These are phyloP conservation scores for Cardamine resedifolia DNA, from an alignment of 345 rosid genomes.

Conservation along the genomic window DNA sequence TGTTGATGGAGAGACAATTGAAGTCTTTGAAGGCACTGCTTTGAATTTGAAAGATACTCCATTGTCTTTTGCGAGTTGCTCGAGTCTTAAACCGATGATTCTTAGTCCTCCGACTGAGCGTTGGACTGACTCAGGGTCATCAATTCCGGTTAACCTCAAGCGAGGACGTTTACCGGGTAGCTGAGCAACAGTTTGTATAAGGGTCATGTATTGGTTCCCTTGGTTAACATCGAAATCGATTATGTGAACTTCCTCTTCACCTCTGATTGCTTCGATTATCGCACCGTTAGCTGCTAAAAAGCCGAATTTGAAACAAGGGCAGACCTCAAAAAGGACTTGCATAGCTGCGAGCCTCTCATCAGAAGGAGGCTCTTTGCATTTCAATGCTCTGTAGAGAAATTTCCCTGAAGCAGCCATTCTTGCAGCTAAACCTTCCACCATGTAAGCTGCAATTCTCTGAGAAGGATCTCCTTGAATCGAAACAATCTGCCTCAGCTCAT, in stretches of 20 bases:
- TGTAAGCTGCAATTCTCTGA: slow-evolving; percentile 93
- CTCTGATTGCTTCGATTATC: slow-evolving; percentile 71
- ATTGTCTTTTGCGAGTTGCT: slow-evolving; percentile 61
- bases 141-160: slow-evolving; percentile 84
- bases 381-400: slow-evolving; percentile 76
- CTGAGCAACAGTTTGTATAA: slow-evolving; percentile 67
- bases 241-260: slow-evolving; percentile 74
- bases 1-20: slow-evolving; percentile 68
- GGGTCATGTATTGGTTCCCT: slow-evolving; percentile 89
- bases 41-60: slow-evolving; percentile 69
- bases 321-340: slow-evolving; percentile 95
- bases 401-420: slow-evolving; percentile 91
- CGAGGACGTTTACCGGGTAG: slow-evolving; percentile 50
- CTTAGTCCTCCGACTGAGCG: slow-evolving; percentile 73
- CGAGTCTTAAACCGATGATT: slow-evolving; percentile 82
- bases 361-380: slow-evolving; percentile 97
- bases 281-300: slow-evolving; percentile 92
- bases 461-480: slow-evolving; percentile 96
- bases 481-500: slow-evolving; percentile 71
- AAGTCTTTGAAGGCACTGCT: slow-evolving; percentile 71
- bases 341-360: slow-evolving; percentile 94
- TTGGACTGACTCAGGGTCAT: slow-evolving; percentile 96
- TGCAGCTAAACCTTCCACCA: slow-evolving; percentile 98
- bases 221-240: slow-evolving; percentile 92
- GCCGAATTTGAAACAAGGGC: slow-evolving; percentile 97